Base-by-base conservation (phyloP, 2,329 filamentous ascomycete species). In the Xylariaceae sp. region DNA sequence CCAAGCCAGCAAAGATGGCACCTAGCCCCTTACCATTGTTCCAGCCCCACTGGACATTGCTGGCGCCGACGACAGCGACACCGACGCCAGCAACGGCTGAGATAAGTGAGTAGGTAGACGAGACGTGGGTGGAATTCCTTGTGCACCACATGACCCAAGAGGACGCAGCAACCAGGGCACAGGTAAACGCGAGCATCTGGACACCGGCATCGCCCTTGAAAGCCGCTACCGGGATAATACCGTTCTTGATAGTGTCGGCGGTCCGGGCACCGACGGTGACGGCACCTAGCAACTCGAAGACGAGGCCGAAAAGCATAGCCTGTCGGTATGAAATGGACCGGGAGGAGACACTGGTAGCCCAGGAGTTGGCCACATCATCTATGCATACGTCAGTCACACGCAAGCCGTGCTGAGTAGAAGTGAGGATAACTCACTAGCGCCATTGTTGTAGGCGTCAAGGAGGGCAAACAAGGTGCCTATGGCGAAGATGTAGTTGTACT, bases 281-380 rank as follows among this genome's bases (percentile, higher is more conserved):
- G 59, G 86, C 86, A 40, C 86, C 87, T 40, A 83, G 71, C 71
- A 89, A 77, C 70, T 90, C 87, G 71, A 89, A 89, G 58, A 89
- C 71, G 40, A 82, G 80, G 41, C 84, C 82, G 41, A 88, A 74
- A 27, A 86, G 63, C 84, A 87, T 87, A 59, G 85, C 87, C 73
- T 87, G 84, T 62, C 82, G 73, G 74, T 90, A 88, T 2, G 85
- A 78, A 66, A 91, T 79, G 61, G 89, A 92, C 48, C 89, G 77
- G n/a, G 89, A 92, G 16, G 89, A 92, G 54, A 92, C 88, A 65
- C 83, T 87, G 64, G 89, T 92, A 6, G 89, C 89, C 86, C 88
- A 92, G 44, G 89, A 77, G 74, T 93, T 93, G 67, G 89, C 89
- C 52, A 93, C 89, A 87, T 92, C 89, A 73, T 92, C 85, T 87